phyloP scores from a whole-genome alignment of 2,329 filamentous ascomycete species.

The Aureobasidium namibiae region DNA sequence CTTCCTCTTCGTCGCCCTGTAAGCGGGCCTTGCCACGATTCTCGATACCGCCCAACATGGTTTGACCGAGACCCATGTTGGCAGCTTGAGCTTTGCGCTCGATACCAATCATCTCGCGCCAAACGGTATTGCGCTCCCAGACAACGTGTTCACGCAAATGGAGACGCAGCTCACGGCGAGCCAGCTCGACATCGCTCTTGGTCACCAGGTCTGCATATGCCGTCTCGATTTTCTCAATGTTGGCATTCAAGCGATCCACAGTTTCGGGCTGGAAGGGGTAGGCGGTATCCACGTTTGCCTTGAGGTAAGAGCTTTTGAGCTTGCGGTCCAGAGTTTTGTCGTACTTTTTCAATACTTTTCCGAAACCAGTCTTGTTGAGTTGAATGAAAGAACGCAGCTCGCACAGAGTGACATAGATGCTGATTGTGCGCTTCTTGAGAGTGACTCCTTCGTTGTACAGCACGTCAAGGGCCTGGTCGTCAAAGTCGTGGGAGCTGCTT shows the following conservation, averaged over 20 bases:
- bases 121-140: slow-evolving; percentile 98
- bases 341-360: slow-evolving; percentile 95
- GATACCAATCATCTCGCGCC: slow-evolving; percentile 97
- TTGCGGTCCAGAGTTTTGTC: slow-evolving; percentile 89
- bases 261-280: slow-evolving; percentile 74
- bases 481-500: slow-evolving; percentile 51
- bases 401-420: slow-evolving; percentile 83
- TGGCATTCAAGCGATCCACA: slow-evolving; percentile 59
- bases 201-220: slow-evolving; percentile 78
- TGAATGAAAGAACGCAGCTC: slow-evolving; percentile 94
- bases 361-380: slow-evolving; percentile 92
- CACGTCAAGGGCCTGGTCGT: slow-evolving; percentile 64
- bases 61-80: slow-evolving; percentile 70
- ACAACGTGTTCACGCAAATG: slow-evolving; percentile 95
- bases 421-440: slow-evolving; percentile 83
- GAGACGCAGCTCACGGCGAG: slow-evolving; percentile 77
- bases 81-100: slow-evolving; percentile 92
- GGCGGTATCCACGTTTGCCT: slow-evolving; percentile 62
- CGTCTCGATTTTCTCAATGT: slow-evolving; percentile 66
- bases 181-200: slow-evolving; percentile 65
- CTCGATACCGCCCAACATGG: slow-evolving; percentile 67
- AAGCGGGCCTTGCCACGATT: slow-evolving; percentile 61
- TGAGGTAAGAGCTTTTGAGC: slow-evolving; percentile 70
- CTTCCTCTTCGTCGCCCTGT: slow-evolving; percentile 72
- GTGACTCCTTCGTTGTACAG: slow-evolving; percentile 68